Base-by-base conservation (phyloP, 768 basidiomycete genomes). In the Strobilomyces confusus region DNA sequence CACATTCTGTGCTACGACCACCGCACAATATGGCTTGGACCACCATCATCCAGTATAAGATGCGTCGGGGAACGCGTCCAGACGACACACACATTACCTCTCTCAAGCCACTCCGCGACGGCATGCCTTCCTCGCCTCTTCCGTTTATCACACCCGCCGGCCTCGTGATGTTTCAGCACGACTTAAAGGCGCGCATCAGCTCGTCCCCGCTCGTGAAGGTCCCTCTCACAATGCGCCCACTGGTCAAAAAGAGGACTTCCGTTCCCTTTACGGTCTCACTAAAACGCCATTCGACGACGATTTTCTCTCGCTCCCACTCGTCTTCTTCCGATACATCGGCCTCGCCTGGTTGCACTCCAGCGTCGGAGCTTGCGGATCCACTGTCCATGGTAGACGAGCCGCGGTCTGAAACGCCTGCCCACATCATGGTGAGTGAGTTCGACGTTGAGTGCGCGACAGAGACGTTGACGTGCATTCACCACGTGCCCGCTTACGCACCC, bases 131-230 rank as follows among this genome's bases (percentile, higher is more conserved):
- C 4, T 49, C 65, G 55, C 54, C 58, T 66, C 50, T 59, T 54
- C 59, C 65, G 26, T 66, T 68, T 61, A 61, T 65, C 41, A 56
- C 58, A 49, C 49, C 53, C 56, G 63, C 61, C 25, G 37, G 63
- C 61, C 66, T 67, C 53, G 61, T 68, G 63, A 57, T 61, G 8
- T 49, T 67, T 6, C 66, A 57, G 26, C 66, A 58, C 55, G 63
- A 61, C 59, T 68, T 67, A 65, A 67, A 67, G 61, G 55, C 65
- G 30, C 57, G 50, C 66, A 66, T 67, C 49, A 52, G 13, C 19
- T 59, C 59, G 38, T 68, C 58, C 8, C 56, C 59, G 2, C 58
- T 67, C 3, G n/a, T 67, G 33, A 66, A 67, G 56, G 41, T 67
- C 50, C 48, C 65, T 48, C 65, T 64, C 49, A 60, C 41, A 2